Evolutionary conservation across 179 eudicot genomes (phyloP).

Genomic region (Camellia oleifera): DNA sequence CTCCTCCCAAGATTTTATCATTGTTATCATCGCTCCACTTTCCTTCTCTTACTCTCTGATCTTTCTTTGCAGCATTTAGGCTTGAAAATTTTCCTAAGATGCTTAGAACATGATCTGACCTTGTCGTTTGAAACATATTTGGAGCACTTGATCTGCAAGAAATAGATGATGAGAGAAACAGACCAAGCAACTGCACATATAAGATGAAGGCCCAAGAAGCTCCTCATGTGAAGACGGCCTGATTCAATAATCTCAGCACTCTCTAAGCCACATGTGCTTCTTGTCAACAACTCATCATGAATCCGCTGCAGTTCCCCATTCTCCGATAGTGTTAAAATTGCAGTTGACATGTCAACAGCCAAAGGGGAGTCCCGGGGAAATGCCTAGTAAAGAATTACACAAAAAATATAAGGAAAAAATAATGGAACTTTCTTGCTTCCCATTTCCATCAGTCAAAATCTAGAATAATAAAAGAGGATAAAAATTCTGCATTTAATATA

Average conservation of each 20-base stretch:
- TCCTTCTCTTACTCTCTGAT: slow-evolving; percentile 47
- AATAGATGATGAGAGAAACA: slow-evolving; percentile 51
- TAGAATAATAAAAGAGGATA: too few species aligned
- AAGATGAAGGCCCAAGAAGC: slow-evolving; percentile 86
- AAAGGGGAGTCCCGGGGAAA: slow-evolving; percentile 92
- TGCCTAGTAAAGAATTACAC: slow-evolving; percentile 49
- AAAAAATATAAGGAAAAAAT: slow-evolving; percentile 7
- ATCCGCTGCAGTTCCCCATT: slow-evolving; percentile 89
- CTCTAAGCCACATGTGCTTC: slow-evolving; percentile 66
- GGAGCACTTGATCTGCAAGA: slow-evolving; percentile 30
- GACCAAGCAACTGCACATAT: slow-evolving; percentile 50
- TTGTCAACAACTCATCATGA: slow-evolving; percentile 82
- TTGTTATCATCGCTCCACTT: slow-evolving; percentile 35
- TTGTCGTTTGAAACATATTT: slow-evolving; percentile 23
- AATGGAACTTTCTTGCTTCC: too few species aligned
- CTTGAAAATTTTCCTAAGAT: slow-evolving; percentile 46
- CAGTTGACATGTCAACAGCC: slow-evolving; percentile 84
- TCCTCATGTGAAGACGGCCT: slow-evolving; percentile 67
- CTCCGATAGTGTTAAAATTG: slow-evolving; percentile 68
- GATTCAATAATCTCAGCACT: slow-evolving; percentile 45
- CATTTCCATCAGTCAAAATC: too few species aligned
- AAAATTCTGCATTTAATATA: too few species aligned
- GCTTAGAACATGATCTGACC: slow-evolving; percentile 38
- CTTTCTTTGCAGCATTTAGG: slow-evolving; percentile 75
- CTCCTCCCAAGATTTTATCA: too few species aligned